Evolutionary conservation across 371 early-diverging fungal genomes (phyloP).

Genomic region (Paraphysoderma sedebokerense): DNA sequence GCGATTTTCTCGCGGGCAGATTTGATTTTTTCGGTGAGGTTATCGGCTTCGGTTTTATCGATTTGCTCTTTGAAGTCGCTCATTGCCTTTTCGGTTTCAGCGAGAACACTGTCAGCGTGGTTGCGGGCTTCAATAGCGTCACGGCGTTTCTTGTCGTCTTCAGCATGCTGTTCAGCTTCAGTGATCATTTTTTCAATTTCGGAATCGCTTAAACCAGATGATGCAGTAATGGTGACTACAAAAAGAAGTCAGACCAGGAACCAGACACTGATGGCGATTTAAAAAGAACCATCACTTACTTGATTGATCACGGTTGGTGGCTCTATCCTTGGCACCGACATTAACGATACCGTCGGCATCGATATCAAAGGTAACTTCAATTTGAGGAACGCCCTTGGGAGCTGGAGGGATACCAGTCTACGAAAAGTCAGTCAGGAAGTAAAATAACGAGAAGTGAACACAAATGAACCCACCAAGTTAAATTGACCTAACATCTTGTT

Average conservation of each 20-base stretch:
- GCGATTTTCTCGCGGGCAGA: slow-evolving; percentile 48
- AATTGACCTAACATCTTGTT: slow-evolving; percentile 97
- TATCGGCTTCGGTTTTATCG: slow-evolving; percentile 57
- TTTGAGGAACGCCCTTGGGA: slow-evolving; percentile 84
- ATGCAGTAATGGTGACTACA: slow-evolving; percentile 80
- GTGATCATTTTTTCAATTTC: slow-evolving; percentile 95
- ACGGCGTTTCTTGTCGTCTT: slow-evolving; percentile 79
- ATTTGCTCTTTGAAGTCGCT: slow-evolving; percentile 85
- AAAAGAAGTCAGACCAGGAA: background rate
- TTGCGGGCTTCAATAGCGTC: slow-evolving; percentile 87
- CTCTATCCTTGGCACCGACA: slow-evolving; percentile 94
- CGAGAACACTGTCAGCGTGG: slow-evolving; percentile 76
- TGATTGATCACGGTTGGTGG: slow-evolving; percentile 85
- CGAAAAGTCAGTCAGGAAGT: background rate
- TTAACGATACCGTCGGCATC: slow-evolving; percentile 99
- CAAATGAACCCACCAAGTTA: slow-evolving; percentile 43
- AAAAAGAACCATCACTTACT: slow-evolving; percentile 14
- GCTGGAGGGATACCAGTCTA: slow-evolving; percentile 60
- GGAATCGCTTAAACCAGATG: slow-evolving; percentile 83
- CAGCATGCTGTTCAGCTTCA: slow-evolving; percentile 80
- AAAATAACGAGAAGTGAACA: background rate
- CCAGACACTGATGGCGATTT: background rate
- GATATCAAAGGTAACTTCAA: slow-evolving; percentile 95
- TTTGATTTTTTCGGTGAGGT: slow-evolving; percentile 61
- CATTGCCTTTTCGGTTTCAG: slow-evolving; percentile 86